Conservation (phyloP, 176 grass and related monocot genomes). For the Cenchrus fungigraminus region DNA sequence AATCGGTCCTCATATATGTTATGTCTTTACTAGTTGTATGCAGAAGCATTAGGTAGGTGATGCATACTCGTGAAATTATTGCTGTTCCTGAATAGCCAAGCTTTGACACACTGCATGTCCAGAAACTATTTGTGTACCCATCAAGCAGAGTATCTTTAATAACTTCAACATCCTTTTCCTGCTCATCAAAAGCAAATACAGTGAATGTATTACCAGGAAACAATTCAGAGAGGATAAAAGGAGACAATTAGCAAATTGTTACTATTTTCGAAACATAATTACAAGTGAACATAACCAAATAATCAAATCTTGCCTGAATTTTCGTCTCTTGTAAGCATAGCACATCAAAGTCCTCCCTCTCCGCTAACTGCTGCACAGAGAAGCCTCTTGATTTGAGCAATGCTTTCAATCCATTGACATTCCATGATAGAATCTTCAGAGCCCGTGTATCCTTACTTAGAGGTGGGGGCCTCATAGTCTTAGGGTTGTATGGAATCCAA, state of each 20-base stretch:
- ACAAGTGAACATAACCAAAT: background rate
- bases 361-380: constrained; percentile 71
- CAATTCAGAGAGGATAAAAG: constrained; percentile 35
- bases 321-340: constrained; percentile 97
- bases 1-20: constrained; percentile 9
- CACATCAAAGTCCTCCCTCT: constrained; percentile 96
- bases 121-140: constrained; percentile 94
- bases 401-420: constrained; percentile 93
- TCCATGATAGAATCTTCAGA: constrained; percentile 90
- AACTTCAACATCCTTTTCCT: constrained; percentile 94
- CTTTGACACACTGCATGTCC: constrained; percentile 94
- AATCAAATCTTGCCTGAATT: constrained; percentile 71
- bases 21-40: constrained; percentile 16
- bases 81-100: constrained; percentile 96
- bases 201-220: constrained; percentile 21
- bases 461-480: constrained; percentile 74
- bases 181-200: constrained; percentile 40
- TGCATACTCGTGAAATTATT: constrained; percentile 87
- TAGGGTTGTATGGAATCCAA: constrained; percentile 93
- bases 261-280: constrained; percentile 7
- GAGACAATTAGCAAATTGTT: constrained; percentile 4
- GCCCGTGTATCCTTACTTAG: constrained; percentile 64
- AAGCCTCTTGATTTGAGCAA: constrained; percentile 77
- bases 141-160: constrained; percentile 80
- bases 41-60: constrained; percentile 14